Base-by-base conservation (phyloP, 371 early-diverging fungal species). In the Zopfochytrium polystomum region DNA sequence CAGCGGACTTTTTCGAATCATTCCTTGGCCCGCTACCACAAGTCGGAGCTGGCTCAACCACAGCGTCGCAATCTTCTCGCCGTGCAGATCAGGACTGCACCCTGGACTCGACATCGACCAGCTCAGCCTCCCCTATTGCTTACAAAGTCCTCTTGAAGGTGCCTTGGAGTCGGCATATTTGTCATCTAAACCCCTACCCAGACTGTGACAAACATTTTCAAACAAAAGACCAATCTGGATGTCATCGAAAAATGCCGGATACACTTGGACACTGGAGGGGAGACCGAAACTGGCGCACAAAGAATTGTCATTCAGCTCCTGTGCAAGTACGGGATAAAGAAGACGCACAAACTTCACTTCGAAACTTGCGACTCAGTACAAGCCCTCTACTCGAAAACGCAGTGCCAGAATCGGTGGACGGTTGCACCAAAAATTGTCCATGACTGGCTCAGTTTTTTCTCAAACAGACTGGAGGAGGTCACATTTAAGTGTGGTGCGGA, bases 291-390 rank as follows among this genome's bases (percentile, higher is more conserved):
- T 22, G 57, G 66, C 23, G 72, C 67, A 6, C 77, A 81, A 48
- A 64, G 84, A 1, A 58, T 86, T 30, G 73, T 83, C 1, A 71
- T 85, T 25, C 72, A 74, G 38, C 60, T 86, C 57, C 57, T 48
- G 9, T 85, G 84, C 71, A 76, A 76, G 54, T 68, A 76, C 55
- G 77, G 77, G 66, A 57, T 86, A 23, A 58, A 72, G 27, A 80
- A 81, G 51, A 80, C 81, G 1, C 83, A 84, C 64, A 67, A 70
- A 20, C 67, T 86, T 32, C 77, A 80, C 48, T 85, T 79, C 66
- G 83, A 84, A 59, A 45, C 63, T 15, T 67, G 74, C 61, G 79
- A 83, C 22, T 63, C 76, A 5, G 46, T 80, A 25, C 74, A 73
- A 30, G 80, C 83, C 11, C 57, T 80, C 15, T 85, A 83, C 66